phyloP scores from a whole-genome alignment of 805 yeast species.

The Crinitomyces ghanaensis region DNA sequence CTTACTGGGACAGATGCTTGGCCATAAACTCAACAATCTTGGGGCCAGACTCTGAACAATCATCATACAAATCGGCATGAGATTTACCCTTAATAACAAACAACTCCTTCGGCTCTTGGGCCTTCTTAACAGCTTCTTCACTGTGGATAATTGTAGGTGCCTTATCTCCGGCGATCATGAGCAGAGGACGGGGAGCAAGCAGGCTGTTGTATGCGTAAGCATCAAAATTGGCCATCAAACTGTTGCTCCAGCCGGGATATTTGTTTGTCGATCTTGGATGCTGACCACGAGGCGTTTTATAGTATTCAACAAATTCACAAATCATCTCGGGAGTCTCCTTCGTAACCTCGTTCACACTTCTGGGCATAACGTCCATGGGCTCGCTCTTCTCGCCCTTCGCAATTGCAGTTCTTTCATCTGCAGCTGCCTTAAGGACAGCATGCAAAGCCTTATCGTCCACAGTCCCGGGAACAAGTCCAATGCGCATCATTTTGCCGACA shows the following conservation, averaged over 20 bases:
- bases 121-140: conserved; percentile 1
- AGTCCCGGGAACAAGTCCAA: too few relatives aligned
- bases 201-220: not conserved
- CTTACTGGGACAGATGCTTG: not conserved
- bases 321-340: too few relatives aligned
- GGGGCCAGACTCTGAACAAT: not conserved
- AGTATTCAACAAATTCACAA: not conserved
- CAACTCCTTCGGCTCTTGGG: not conserved
- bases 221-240: not conserved
- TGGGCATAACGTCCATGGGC: too few relatives aligned
- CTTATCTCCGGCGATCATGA: not conserved
- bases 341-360: too few relatives aligned
- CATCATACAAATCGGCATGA: conserved; percentile 4
- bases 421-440: too few relatives aligned
- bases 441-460: too few relatives aligned
- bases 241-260: not conserved
- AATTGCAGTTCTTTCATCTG: too few relatives aligned
- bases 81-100: not conserved
- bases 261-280: not conserved
- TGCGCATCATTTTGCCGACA: too few relatives aligned
- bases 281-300: not conserved
- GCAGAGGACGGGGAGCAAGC: not conserved
- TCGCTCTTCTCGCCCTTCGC: too few relatives aligned
- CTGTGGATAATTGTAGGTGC: not conserved
- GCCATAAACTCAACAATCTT: conserved; percentile 2